These are phyloP conservation scores for Sedum album DNA, from an alignment of 164 flowering plant species.

Conservation along the genomic window DNA sequence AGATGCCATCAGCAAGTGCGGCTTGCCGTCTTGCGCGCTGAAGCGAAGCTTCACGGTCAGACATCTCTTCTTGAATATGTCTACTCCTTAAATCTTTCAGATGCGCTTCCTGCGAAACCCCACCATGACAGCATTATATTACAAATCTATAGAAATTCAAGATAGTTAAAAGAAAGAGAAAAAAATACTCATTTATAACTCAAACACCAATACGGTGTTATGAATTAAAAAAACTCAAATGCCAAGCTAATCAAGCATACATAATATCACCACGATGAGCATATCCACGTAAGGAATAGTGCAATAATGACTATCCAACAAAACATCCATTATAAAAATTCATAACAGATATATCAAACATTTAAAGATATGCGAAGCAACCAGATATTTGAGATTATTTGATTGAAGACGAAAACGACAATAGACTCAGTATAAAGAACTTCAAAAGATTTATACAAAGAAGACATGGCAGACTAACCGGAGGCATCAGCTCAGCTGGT, in stretches of 20 bases:
- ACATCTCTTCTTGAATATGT: constrained; percentile 38
- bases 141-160: background rate
- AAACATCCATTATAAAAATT: background rate
- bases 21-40: constrained; percentile 68
- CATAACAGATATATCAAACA: background rate
- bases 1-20: constrained; percentile 79
- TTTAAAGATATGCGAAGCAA: background rate
- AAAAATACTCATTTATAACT: too few relatives aligned
- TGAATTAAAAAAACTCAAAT: too few relatives aligned
- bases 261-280: background rate
- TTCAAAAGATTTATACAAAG: background rate
- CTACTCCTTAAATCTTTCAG: constrained; percentile 38
- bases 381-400: too few relatives aligned
- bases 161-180: background rate
- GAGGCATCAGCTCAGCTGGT: constrained; percentile 85
- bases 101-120: constrained; percentile 51
- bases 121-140: constrained; percentile 3
- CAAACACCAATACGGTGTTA: too few relatives aligned
- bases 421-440: background rate
- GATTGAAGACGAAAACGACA: too few relatives aligned
- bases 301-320: background rate
- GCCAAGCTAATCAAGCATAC: background rate
- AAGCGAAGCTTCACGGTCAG: constrained; percentile 88
- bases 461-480: constrained; percentile 33
- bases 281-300: too few relatives aligned